Evolutionary conservation across 768 basidiomycete genomes (phyloP).

Genomic region (Boletales sp.): DNA sequence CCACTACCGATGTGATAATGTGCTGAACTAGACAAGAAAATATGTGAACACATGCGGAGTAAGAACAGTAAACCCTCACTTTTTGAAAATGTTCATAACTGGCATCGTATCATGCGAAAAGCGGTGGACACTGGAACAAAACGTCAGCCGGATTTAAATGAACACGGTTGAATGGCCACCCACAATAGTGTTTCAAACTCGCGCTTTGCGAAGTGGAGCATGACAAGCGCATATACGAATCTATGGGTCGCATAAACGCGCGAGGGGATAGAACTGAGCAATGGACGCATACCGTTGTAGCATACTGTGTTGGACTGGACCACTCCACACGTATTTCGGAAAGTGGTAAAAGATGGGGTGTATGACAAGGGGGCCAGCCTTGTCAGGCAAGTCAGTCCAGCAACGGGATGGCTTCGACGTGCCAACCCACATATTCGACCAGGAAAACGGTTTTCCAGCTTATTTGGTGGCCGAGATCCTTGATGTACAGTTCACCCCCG

Average conservation of each 20-base stretch:
- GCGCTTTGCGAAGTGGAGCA: constrained; percentile 89
- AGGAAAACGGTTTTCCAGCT: constrained; percentile 88
- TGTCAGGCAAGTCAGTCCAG: constrained; percentile 4
- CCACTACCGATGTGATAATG: constrained; percentile 87
- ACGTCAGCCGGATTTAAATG: background rate
- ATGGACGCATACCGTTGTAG: constrained; percentile 61
- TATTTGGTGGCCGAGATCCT: constrained; percentile 90
- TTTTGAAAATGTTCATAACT: constrained; percentile 77
- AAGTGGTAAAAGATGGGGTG: constrained; percentile 83
- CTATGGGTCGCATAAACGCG: constrained; percentile 31
- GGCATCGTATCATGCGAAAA: constrained; percentile 98
- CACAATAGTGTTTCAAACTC: constrained; percentile 91
- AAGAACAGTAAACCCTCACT: constrained; percentile 48
- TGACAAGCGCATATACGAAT: constrained; percentile 68
- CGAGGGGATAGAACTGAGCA: background rate
- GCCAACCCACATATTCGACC: constrained; percentile 82
- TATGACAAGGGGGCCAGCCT: constrained; percentile 86
- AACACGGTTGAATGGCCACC: constrained; percentile 21
- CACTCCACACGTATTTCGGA: constrained; percentile 67
- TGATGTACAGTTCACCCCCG: constrained; percentile 67
- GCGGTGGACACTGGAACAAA: constrained; percentile 70
- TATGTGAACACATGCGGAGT: background rate
- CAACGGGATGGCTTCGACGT: background rate
- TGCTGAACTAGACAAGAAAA: constrained; percentile 53
- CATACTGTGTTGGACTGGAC: constrained; percentile 64